Conservation (phyloP, 2,329 filamentous ascomycete genomes). For the Fusarium algeriense region DNA sequence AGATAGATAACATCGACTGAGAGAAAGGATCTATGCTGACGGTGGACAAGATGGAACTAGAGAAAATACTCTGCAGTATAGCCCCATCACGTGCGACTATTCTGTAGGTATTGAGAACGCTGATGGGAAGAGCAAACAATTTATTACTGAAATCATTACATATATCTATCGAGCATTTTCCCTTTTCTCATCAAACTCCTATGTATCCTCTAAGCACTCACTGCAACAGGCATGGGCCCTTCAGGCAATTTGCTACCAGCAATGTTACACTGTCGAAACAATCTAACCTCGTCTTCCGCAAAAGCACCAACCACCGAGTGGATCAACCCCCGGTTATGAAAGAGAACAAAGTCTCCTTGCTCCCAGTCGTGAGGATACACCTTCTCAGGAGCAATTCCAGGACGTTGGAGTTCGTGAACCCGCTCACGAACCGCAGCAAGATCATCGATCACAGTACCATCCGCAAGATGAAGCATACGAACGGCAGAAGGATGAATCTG, state of each 20-base stretch:
- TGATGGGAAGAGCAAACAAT: not conserved
- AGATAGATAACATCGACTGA: not conserved
- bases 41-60: not conserved
- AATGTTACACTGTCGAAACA: conserved; percentile 85
- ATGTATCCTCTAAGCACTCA: not conserved
- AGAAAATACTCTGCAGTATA: too few species aligned
- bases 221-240: conserved; percentile 54
- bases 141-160: not conserved
- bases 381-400: conserved; percentile 74
- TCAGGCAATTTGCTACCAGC: conserved; percentile 71
- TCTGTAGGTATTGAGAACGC: not conserved
- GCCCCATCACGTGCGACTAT: not conserved
- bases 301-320: conserved; percentile 84
- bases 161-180: not conserved
- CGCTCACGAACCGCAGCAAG: conserved; percentile 73
- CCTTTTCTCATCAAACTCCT: not conserved
- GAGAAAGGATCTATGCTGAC: not conserved
- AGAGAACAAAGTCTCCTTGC: conserved; percentile 80
- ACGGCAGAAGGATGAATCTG: conserved; percentile 81
- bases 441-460: conserved; percentile 78
- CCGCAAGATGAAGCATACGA: conserved; percentile 73
- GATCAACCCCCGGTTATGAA: conserved; percentile 81
- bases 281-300: conserved; percentile 75
- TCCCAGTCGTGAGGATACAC: conserved; percentile 84
- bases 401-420: conserved; percentile 77